These are phyloP conservation scores for Pneumocystis carinii DNA, from an alignment of 1,139 yeast species.

Conservation along the genomic window DNA sequence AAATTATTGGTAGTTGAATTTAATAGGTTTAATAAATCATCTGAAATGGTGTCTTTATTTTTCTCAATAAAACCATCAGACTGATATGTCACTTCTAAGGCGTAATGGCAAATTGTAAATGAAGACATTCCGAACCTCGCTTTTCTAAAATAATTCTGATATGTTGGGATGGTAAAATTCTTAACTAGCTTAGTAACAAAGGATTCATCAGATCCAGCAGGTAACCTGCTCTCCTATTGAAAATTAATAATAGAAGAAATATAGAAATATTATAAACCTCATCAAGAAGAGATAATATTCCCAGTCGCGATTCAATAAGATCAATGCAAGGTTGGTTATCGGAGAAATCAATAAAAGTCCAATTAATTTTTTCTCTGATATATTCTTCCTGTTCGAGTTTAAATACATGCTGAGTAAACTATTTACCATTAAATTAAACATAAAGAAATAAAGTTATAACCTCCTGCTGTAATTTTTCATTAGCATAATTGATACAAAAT, in stretches of 20 bases:
- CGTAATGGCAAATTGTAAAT: constrained; percentile 84
- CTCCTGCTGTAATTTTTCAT: constrained; percentile 92
- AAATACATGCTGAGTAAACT: constrained; percentile 88
- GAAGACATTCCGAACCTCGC: constrained; percentile 91
- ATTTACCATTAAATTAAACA: not conserved
- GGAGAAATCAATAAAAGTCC: constrained; percentile 92
- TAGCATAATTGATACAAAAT: constrained; percentile 93
- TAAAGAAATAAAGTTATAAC: not conserved
- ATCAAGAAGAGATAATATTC: constrained; percentile 74
- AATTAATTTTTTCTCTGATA: constrained; percentile 77
- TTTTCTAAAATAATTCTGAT: constrained; percentile 68
- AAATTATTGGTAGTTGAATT: constrained; percentile 52
- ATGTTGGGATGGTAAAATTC: constrained; percentile 56
- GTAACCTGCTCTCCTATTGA: constrained; percentile 62
- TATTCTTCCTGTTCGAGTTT: constrained; percentile 94
- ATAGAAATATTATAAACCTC: constrained; percentile 27
- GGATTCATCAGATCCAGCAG: constrained; percentile 84
- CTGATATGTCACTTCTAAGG: constrained; percentile 84
- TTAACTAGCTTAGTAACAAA: constrained; percentile 87
- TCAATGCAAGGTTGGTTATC: constrained; percentile 97
- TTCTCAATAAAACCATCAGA: constrained; percentile 92
- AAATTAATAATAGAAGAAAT: not conserved
- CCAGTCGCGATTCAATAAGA: constrained; percentile 77
- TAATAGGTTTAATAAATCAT: constrained; percentile 80
- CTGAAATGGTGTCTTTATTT: constrained; percentile 94